These are phyloP conservation scores for Ehretia macrophylla DNA, from an alignment of 257 asterid genomes.

Conservation along the genomic window DNA sequence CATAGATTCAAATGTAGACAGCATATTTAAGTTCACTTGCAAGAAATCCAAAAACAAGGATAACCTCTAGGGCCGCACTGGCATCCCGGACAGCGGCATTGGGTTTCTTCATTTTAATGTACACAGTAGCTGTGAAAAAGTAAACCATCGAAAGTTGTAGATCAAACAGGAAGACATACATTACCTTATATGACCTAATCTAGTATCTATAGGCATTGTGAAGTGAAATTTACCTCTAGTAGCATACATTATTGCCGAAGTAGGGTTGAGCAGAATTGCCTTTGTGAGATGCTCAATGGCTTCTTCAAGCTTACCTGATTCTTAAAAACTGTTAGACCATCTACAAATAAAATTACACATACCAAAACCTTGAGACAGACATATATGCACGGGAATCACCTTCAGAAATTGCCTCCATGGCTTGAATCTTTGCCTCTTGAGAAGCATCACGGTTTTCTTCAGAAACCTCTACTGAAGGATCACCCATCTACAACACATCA, in stretches of 20 bases:
- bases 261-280: conserved; percentile 79
- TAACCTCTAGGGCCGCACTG: conserved; percentile 88
- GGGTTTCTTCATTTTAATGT: conserved; percentile 93
- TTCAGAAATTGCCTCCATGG: conserved; percentile 92
- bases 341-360: neutral
- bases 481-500: conserved; percentile 84
- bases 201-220: no score
- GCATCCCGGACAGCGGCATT: conserved; percentile 98
- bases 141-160: conserved; percentile 9
- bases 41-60: conserved; percentile 4
- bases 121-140: conserved; percentile 62
- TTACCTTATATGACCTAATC: neutral
- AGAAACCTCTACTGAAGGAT: conserved; percentile 72
- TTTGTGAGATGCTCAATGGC: conserved; percentile 78
- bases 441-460: conserved; percentile 93
- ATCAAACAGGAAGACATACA: neutral
- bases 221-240: conserved; percentile 69
- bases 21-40: neutral
- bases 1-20: neutral
- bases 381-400: conserved; percentile 39
- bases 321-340: neutral
- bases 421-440: conserved; percentile 85
- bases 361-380: neutral
- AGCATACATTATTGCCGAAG: conserved; percentile 92
- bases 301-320: conserved; percentile 77